Percentiles rank a stretch among this genome's conserved stretches.
Conservation (phyloP, 805 yeast genomes). For the Saccharomycopsis babjevae region DNA sequence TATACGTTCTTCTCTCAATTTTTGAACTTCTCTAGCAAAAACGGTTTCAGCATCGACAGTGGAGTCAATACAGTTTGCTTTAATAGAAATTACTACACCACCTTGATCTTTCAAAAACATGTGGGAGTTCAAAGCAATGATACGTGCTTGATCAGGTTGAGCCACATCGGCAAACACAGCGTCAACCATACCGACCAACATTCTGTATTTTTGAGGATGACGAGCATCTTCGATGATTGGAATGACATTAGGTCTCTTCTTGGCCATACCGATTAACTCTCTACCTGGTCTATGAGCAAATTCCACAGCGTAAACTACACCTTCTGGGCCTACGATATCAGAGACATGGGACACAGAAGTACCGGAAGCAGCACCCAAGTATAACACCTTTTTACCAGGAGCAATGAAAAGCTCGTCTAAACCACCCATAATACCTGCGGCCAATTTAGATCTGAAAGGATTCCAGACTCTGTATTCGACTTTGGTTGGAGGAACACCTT, state of each 20-base stretch:
- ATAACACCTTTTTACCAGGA: conserved; percentile 96
- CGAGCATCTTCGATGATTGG: conserved; percentile 99
- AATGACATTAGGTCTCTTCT: conserved; percentile 98
- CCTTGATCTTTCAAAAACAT: conserved; percentile 97
- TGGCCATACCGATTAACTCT: conserved; percentile 98
- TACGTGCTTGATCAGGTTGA: conserved; percentile 99
- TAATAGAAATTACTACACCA: conserved; percentile 96
- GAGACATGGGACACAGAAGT: conserved; percentile 98
- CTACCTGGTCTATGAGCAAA: conserved; percentile 99
- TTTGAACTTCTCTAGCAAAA: conserved; percentile 98
- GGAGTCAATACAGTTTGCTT: conserved; percentile 99
- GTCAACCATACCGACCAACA: conserved; percentile 98
- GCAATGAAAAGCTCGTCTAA: conserved; percentile 93
- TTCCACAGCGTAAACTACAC: conserved; percentile 97
- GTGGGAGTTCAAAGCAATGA: conserved; percentile 96
- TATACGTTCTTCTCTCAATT: conserved; percentile 96
- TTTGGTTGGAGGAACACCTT: conserved; percentile 84
- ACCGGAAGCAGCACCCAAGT: conserved; percentile 99
- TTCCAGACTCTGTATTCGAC: conserved; percentile 99
- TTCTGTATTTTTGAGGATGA: conserved; percentile 99
- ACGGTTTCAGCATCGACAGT: conserved; percentile 99
- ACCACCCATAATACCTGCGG: conserved; percentile 99
- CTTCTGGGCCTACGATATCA: conserved; percentile 98
- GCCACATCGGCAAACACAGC: conserved; percentile 99
- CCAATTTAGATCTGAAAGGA: conserved; percentile 98